phyloP scores from a whole-genome alignment of 768 basidiomycete species.

The Chiua virens region DNA sequence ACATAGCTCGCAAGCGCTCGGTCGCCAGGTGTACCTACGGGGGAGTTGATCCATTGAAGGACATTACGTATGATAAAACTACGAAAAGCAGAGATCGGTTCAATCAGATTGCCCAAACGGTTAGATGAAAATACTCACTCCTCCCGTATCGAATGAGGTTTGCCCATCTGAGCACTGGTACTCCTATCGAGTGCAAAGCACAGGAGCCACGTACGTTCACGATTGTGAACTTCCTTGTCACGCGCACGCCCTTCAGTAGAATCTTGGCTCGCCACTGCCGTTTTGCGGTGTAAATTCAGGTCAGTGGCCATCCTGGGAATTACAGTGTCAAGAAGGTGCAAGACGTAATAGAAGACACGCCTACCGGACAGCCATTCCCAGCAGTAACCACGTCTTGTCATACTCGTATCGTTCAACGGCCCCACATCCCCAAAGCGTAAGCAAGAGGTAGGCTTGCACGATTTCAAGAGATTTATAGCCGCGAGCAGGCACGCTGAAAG shows the following conservation, averaged over 20 bases:
- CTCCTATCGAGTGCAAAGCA: slow-evolving; percentile 88
- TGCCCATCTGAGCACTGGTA: slow-evolving; percentile 94
- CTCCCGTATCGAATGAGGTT: slow-evolving; percentile 89
- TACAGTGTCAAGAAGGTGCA: slow-evolving; percentile 8
- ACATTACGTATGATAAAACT: slow-evolving; percentile 89
- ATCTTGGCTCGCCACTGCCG: slow-evolving; percentile 54
- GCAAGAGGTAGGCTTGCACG: slow-evolving; percentile 90
- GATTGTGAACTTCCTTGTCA: slow-evolving; percentile 86
- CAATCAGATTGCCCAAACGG: background rate
- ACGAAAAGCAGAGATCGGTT: slow-evolving; percentile 1
- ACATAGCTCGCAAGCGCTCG: slow-evolving; percentile 71
- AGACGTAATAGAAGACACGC: slow-evolving; percentile 19
- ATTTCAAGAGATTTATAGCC: slow-evolving; percentile 95
- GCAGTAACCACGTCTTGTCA: slow-evolving; percentile 87
- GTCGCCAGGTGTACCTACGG: slow-evolving; percentile 65
- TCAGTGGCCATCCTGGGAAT: slow-evolving; percentile 86
- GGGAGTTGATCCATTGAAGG: slow-evolving; percentile 67
- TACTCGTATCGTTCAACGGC: slow-evolving; percentile 97
- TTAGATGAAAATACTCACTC: slow-evolving; percentile 60
- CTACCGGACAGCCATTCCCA: slow-evolving; percentile 84
- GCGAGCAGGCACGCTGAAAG: slow-evolving; percentile 81
- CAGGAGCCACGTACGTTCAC: slow-evolving; percentile 92
- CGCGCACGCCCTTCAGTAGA: slow-evolving; percentile 78
- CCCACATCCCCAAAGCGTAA: slow-evolving; percentile 88
- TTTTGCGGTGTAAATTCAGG: slow-evolving; percentile 91